These are phyloP conservation scores for Chlamydomonas sp. DNA, from an alignment of 139 green algal genomes.

Conservation along the genomic window DNA sequence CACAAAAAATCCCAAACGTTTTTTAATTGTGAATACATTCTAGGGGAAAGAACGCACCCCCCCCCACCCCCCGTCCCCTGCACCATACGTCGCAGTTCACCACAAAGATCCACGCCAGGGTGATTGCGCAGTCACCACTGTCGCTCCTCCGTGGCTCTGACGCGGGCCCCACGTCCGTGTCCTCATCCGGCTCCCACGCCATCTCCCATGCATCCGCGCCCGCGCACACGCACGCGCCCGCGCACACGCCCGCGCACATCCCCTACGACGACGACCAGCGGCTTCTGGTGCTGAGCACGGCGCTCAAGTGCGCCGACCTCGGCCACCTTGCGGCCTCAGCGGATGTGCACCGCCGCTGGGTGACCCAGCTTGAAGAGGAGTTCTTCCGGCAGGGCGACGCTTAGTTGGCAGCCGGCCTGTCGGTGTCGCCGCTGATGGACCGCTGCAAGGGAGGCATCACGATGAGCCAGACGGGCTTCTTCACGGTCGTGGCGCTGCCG, in stretches of 20 bases:
- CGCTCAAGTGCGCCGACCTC: conserved; percentile 51
- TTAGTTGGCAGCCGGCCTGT: conserved; percentile 22
- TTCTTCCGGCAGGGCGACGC: conserved; percentile 40
- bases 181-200: no score
- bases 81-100: no score
- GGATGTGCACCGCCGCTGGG: conserved; percentile 43
- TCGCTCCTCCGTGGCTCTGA: no score
- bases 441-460: conserved; percentile 37
- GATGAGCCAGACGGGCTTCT: conserved; percentile 43
- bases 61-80: no score
- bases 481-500: conserved; percentile 28
- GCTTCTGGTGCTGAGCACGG: conserved; percentile 37
- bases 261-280: conserved; percentile 22
- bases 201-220: no score
- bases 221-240: no score
- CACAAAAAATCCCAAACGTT: no score
- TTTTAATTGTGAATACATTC: no score
- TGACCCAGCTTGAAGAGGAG: conserved; percentile 47
- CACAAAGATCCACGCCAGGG: no score
- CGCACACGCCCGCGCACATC: not conserved
- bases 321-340: conserved; percentile 40
- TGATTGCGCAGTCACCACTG: no score
- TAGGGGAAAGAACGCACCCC: no score
- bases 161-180: no score
- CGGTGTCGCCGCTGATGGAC: conserved; percentile 44